Base-by-base conservation (phyloP, 371 early-diverging fungal genomes). In the Haplosporangium sp. region DNA sequence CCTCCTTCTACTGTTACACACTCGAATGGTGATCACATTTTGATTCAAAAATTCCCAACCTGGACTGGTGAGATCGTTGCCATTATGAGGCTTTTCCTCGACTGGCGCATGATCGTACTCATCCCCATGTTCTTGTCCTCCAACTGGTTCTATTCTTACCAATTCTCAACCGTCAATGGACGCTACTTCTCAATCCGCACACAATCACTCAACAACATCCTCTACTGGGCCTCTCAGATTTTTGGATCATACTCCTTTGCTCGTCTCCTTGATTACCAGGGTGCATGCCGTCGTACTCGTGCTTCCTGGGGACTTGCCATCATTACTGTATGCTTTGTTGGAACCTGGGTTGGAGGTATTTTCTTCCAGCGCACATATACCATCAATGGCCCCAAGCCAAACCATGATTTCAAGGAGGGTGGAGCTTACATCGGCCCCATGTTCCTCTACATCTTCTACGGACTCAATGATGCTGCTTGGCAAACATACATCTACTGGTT, bases 111-210 rank as follows among this genome's bases (percentile, higher is more conserved):
- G 84, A 72, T 90, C n/a, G 59, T 82, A 35, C 78, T 94, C 57
- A 61, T 91, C 17, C 94, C 94, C 47, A 86, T 93, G 76, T 93
- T 91, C 81, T 85, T 93, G 63, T 84, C 92, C 27, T 91, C 92
- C 71, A 94, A 94, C 73, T 93, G 91, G 87, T 88, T 92, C 84
- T 94, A 93, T 82, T 85, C 91, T 17, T 94, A 93, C 78, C 93
- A 93, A 69, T 89, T 89, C 69, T 27, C 27, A 27, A 27, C 27
- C 27, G 27, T 27, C 27, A 27, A 27, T 27, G 27, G 27, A 27
- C 27, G 27, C 27, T 27, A 27, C 27, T 27, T 27, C 27, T 27
- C 27, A 27, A 27, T 27, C 27, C 27, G 27, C 27, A 27, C 27
- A 27, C 27, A 27, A 27, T 27, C 27, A 27, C 27, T 27, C 27